Base-by-base conservation (phyloP, 208 protist species). In the Acanthamoeba healyi region DNA sequence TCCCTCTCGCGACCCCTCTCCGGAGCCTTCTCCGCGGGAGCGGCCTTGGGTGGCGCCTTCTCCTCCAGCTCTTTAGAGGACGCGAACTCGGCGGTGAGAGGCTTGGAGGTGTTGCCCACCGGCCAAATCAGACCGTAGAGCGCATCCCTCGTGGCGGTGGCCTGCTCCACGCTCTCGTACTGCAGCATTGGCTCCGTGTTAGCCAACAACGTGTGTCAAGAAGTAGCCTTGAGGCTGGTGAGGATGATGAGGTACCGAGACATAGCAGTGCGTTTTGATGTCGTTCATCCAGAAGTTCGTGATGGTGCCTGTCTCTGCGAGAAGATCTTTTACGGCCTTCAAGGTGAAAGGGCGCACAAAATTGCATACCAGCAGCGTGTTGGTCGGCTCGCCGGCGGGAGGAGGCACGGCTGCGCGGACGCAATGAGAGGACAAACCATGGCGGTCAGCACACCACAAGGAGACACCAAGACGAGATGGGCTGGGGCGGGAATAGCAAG, bases 211-310 rank as follows among this genome's bases (percentile, higher is more conserved):
- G n/a, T n/a, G 40, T 9, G 22, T 14, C 15, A 46, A 46, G 70
- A 32, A 10, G 7, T n/a, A 65, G 24, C 1, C 17, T 0, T 14
- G 26, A 38, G 61, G 24, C 14, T 0, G 29, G 7, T 70, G 32
- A 10, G 12, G 61, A 0, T 32, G n/a, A 29, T 15, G 12, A 5
- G 22, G 3, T 82, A 93, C 89, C 36, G 89, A 84, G 29, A 93
- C 89, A 32, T 93, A 93, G 46, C 89, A 93, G 29, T 93, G 89
- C 14, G 89, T 93, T 61, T 93, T 93, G 89, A 93, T 93, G 49
- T 93, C 89, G 49, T 93, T 93, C 70, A 93, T 93, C 89, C 89
- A 93, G n/a, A 93, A 93, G 29, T 77, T 65, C 12, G 32, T 82
- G 19, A 93, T 40, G 19, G 58, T 82, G 70, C 89, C 89, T 44